phyloP scores from a whole-genome alignment of 106 monocot genomes.

The Phalaenopsis aphrodite region DNA sequence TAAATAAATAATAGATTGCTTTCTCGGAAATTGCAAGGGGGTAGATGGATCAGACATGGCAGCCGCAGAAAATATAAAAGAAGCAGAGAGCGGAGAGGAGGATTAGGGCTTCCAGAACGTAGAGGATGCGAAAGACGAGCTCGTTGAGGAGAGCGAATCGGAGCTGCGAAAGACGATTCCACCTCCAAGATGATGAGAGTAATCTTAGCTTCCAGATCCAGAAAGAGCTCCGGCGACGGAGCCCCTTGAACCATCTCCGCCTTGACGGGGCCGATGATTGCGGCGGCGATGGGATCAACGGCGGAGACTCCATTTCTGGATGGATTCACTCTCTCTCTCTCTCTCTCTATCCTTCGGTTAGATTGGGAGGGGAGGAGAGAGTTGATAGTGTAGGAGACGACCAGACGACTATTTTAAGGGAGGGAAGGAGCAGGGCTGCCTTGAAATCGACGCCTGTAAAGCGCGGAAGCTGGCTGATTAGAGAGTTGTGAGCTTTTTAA shows the following conservation, averaged over 20 bases:
- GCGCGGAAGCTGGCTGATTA: too few relatives aligned
- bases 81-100: conserved; percentile 6
- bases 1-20: background rate
- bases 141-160: background rate
- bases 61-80: conserved; percentile 7
- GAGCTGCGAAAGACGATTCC: background rate
- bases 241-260: background rate
- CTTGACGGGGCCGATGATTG: background rate
- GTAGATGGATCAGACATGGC: conserved; percentile 6
- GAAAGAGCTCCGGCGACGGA: background rate
- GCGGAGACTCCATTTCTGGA: background rate
- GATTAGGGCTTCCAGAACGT: conserved; percentile 10
- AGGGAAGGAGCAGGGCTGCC: background rate
- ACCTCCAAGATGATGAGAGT: background rate
- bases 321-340: background rate
- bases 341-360: background rate
- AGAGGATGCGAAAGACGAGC: conserved; percentile 6
- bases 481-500: too few relatives aligned
- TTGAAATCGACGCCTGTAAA: background rate
- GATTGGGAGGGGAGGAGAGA: background rate
- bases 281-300: background rate
- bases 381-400: background rate
- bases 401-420: background rate
- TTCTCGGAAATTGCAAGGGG: background rate
- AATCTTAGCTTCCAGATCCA: background rate